Conservation (phyloP, 345 rosid genomes). For the Murraya koenigii region DNA sequence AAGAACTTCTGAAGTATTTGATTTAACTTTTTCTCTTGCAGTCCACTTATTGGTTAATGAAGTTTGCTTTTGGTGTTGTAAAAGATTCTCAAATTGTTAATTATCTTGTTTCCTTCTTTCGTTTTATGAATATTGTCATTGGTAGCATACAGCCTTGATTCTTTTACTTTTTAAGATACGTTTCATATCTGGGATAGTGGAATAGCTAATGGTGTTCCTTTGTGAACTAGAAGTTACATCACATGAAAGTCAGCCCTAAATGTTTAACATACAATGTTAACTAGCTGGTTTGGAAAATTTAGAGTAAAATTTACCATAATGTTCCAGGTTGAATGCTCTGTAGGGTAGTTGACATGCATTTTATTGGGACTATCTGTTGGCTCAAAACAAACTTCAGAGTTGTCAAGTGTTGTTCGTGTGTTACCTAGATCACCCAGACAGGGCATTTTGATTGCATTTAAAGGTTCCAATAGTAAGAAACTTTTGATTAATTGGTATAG, state of each 20-base stretch:
- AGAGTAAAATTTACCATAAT: neutral
- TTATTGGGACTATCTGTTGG: neutral
- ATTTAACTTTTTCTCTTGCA: neutral
- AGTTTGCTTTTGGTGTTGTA: neutral
- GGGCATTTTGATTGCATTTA: neutral
- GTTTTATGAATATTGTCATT: neutral
- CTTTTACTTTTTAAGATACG: neutral
- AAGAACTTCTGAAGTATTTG: neutral
- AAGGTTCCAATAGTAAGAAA: neutral
- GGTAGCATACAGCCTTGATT: neutral
- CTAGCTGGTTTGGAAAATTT: neutral
- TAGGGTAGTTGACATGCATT: neutral
- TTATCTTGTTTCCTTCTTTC: neutral
- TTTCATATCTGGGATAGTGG: neutral
- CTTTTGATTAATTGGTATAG: neutral
- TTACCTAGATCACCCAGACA: neutral
- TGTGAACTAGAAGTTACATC: neutral
- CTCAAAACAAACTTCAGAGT: neutral
- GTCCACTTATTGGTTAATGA: neutral
- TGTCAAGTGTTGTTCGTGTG: neutral
- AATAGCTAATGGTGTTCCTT: neutral
- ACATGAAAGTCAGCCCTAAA: neutral
- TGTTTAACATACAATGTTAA: neutral
- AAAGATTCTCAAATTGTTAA: neutral
- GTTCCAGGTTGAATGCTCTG: neutral